phyloP scores from a whole-genome alignment of 306 rosid genomes.

The Acacia confusa region DNA sequence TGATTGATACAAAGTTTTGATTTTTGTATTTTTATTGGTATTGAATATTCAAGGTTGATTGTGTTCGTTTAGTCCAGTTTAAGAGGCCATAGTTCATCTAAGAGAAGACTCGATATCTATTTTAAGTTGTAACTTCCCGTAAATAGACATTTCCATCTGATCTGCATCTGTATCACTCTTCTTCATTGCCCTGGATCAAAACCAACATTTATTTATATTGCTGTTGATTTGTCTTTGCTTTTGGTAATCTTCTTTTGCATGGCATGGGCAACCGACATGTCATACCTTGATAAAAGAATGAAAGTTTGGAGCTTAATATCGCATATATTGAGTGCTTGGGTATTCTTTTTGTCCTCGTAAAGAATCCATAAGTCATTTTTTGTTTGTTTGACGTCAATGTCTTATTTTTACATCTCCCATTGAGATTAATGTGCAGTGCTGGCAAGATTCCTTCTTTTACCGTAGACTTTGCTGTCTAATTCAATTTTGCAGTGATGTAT shows the following conservation, averaged over 20 bases:
- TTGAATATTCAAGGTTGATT: neutral
- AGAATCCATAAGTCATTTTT: neutral
- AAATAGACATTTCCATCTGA: neutral
- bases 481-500: constrained; percentile 44
- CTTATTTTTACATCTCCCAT: neutral
- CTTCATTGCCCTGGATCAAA: neutral
- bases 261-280: neutral
- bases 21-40: neutral
- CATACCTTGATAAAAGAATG: neutral
- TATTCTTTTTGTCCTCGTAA: neutral
- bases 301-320: neutral
- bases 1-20: neutral
- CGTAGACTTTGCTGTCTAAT: neutral
- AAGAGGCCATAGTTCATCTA: neutral
- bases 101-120: neutral
- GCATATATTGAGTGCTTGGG: neutral
- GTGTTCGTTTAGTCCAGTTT: neutral
- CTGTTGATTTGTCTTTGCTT: neutral
- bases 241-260: neutral
- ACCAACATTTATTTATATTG: neutral
- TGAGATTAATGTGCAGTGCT: neutral
- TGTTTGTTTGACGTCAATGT: neutral
- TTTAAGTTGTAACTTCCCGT: neutral
- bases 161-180: neutral
- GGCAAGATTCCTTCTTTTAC: neutral